Evolutionary conservation across 2,329 filamentous ascomycete genomes (phyloP), one percentile per base, ranked within the genome.

Genomic region (Sphaerostilbella broomeana): DNA sequence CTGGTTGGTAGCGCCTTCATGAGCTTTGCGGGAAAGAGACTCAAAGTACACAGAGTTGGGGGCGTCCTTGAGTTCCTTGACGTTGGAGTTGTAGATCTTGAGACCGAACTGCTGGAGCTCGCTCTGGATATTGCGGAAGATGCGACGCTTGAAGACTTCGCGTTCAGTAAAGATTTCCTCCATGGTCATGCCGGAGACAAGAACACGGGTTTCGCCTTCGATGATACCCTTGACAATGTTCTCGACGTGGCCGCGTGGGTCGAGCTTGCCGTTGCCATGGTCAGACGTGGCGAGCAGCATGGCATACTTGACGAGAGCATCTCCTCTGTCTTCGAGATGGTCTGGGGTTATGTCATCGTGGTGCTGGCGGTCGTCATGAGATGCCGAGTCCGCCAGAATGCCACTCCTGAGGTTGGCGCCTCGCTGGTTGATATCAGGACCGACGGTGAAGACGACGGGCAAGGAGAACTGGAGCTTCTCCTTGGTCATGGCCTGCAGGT

Each of bases 201-300:
- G 78, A 5, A 86, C 83, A 43, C 87, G 76, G 1, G 84, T 89
- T 61, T 94, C 87, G 46, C 87, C 87, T 60, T 94, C 86, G 51
- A 94, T 92, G 59, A 94, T 88, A 44, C 86, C 86, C 61, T 87
- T 90, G 61, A 94, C 82, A 46, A 94, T 94, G 50, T 84, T 84
- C 54, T 84, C 82, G 12, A 92, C 79, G 62, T 90, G 84, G 38
- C 74, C 48, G 61, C 65, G 53, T 36, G 58, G 51, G 12, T 64
- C 62, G 24, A 61, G 64, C 11, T 64, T 58, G 9, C 15, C n/a
- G 10, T 37, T 26, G 20, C 58, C 49, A 25, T 57, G 58, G 7
- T 64, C 60, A 36, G 84, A 83, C 43, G 81, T 82, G 4, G 85
- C 84, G 4, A 94, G 69, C 0, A 94, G 72, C 60, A 86, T 82